Percentiles rank a stretch among this genome's conserved stretches.
Conservation (phyloP, 2,329 filamentous ascomycete genomes). For the Colletotrichum spinosum region DNA sequence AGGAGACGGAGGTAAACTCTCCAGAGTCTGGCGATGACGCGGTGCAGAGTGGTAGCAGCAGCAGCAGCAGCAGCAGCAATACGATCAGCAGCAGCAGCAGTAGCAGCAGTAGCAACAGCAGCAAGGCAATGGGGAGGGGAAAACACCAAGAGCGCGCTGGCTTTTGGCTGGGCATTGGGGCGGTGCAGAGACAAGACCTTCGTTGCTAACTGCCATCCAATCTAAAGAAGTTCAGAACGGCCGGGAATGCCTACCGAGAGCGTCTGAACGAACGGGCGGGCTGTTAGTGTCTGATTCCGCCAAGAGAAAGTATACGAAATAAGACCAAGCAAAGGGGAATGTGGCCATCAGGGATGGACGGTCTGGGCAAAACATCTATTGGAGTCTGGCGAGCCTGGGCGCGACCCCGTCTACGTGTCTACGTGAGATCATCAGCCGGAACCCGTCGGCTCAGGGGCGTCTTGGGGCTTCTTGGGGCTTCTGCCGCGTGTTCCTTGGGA, state of each 20-base stretch:
- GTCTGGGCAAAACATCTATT: slow-evolving; percentile 32
- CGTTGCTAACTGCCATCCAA: slow-evolving; percentile 23
- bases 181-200: slow-evolving; percentile 13
- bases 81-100: no score
- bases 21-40: slow-evolving; percentile 30
- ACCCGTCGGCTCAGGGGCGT: slow-evolving; percentile 10
- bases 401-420: slow-evolving; percentile 1
- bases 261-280: not conserved
- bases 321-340: slow-evolving; percentile 20
- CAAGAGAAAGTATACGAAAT: slow-evolving; percentile 29
- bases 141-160: slow-evolving; percentile 23
- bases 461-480: slow-evolving; percentile 6
- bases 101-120: no score
- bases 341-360: slow-evolving; percentile 13
- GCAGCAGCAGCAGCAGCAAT: no score
- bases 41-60: slow-evolving; percentile 3
- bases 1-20: not conserved
- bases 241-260: no score
- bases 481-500: slow-evolving; percentile 5
- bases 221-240: slow-evolving; percentile 9
- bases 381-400: slow-evolving; percentile 30
- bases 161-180: slow-evolving; percentile 34
- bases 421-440: slow-evolving; percentile 28
- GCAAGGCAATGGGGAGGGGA: not conserved
- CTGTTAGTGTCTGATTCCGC: slow-evolving; percentile 2